Conservation (phyloP, 2,329 filamentous ascomycete genomes). For the Hypoxylon sp. region DNA sequence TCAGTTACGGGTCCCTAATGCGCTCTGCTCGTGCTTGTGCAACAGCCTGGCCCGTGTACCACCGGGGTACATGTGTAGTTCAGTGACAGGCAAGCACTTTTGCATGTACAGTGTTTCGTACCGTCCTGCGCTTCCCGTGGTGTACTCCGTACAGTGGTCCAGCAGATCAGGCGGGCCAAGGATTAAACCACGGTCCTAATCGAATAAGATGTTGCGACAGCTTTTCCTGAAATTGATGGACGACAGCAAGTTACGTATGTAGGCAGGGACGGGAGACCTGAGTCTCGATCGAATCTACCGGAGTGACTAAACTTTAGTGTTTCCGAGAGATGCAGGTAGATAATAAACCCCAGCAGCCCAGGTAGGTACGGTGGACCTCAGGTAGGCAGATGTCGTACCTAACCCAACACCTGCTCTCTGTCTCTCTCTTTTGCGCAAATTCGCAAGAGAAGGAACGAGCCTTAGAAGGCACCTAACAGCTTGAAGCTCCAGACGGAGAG, state of each 20-base stretch:
- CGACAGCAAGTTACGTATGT: slow-evolving; percentile 7
- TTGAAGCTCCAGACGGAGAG: not conserved
- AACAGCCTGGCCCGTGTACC: slow-evolving; percentile 35
- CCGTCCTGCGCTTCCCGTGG: slow-evolving; percentile 9
- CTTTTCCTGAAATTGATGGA: slow-evolving; percentile 8
- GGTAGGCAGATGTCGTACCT: slow-evolving; percentile 19
- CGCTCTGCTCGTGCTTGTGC: slow-evolving; percentile 44
- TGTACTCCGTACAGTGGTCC: slow-evolving; percentile 18
- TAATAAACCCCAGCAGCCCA: slow-evolving; percentile 7
- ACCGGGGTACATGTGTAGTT: slow-evolving; percentile 39
- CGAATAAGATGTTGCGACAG: slow-evolving; percentile 20
- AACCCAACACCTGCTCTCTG: not conserved
- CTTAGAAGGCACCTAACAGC: not conserved
- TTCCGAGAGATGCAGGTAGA: slow-evolving; percentile 34
- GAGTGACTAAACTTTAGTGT: slow-evolving; percentile 33
- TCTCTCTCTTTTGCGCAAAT: slow-evolving; percentile 7
- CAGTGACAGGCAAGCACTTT: slow-evolving; percentile 35
- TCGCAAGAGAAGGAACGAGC: slow-evolving; percentile 1
- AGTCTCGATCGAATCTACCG: slow-evolving; percentile 26
- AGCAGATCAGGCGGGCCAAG: slow-evolving; percentile 2
- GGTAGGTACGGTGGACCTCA: slow-evolving; percentile 3
- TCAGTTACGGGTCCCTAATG: slow-evolving; percentile 43
- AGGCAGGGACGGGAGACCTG: slow-evolving; percentile 4
- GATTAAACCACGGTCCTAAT: slow-evolving; percentile 1
- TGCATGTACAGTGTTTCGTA: slow-evolving; percentile 24